Percentiles rank a stretch among this genome's conserved stretches.
Evolutionary conservation across 371 early-diverging fungal species (phyloP).

Genomic region (Circinella minor): DNA sequence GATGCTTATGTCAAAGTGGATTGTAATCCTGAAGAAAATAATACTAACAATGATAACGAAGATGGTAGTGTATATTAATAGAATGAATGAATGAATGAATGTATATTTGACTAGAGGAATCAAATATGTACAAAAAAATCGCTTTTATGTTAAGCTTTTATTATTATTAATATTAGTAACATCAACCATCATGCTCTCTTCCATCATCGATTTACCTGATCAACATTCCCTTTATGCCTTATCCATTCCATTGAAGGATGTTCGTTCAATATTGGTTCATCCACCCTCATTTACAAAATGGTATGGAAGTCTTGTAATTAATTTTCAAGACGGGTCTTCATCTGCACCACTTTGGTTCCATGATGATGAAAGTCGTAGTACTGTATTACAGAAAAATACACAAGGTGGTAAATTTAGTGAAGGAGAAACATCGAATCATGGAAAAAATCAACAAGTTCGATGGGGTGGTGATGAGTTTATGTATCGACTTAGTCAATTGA

Average conservation of each 20-base stretch:
- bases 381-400: constrained; percentile 48
- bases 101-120: too few species aligned
- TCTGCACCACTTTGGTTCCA: constrained; percentile 52
- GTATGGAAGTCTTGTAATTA: constrained; percentile 50
- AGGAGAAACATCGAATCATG: not conserved
- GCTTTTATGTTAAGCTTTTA: not conserved
- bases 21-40: constrained; percentile 32
- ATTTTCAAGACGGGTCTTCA: constrained; percentile 45
- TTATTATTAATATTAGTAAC: constrained; percentile 8
- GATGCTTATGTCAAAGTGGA: constrained; percentile 49
- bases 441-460: constrained; percentile 20
- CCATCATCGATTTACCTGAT: constrained; percentile 17
- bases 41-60: constrained; percentile 6
- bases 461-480: constrained; percentile 61
- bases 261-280: constrained; percentile 41
- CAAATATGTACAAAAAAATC: too few species aligned
- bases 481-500: constrained; percentile 33
- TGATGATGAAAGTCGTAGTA: constrained; percentile 57
- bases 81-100: too few species aligned
- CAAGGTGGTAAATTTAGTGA: constrained; percentile 42
- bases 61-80: not conserved
- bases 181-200: constrained; percentile 27
- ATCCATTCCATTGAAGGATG: constrained; percentile 27
- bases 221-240: constrained; percentile 37
- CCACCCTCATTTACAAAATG: constrained; percentile 50